A percentile compares a stretch with the other conserved stretches of the same genome.
Conservation (phyloP, 2,329 filamentous ascomycete genomes). For the Sporothrix pallida region DNA sequence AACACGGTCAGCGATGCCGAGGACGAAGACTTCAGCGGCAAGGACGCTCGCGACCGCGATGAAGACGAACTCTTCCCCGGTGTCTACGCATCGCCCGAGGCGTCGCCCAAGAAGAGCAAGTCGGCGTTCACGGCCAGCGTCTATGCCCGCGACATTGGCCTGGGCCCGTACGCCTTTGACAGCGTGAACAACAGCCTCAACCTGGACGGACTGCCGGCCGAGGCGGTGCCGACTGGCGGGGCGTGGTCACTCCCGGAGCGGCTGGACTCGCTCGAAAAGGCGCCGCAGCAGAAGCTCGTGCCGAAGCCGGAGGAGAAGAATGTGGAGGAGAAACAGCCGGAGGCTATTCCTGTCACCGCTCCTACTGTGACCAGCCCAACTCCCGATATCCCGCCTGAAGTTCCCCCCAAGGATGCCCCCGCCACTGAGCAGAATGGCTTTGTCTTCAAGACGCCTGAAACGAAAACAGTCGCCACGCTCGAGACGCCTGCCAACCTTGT, state of each 20-base stretch:
- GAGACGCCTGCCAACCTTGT: background rate
- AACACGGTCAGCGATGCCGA: background rate
- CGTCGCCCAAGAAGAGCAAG: constrained; percentile 27
- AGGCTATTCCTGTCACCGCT: background rate
- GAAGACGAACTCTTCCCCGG: constrained; percentile 10
- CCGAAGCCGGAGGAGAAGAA: background rate
- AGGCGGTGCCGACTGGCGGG: background rate
- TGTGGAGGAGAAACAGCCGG: no score
- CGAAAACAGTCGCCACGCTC: background rate
- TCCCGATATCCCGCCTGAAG: background rate
- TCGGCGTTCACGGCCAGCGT: constrained; percentile 37
- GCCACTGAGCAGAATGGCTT: no score
- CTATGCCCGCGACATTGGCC: constrained; percentile 38
- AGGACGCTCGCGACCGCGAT: background rate
- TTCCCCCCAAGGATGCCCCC: background rate
- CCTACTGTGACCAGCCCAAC: background rate
- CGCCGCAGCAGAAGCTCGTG: background rate
- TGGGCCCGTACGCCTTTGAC: constrained; percentile 37
- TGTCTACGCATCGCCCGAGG: constrained; percentile 15
- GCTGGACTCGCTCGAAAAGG: constrained; percentile 17
- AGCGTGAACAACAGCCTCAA: background rate
- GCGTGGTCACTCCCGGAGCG: constrained; percentile 25
- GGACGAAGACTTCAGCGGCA: constrained; percentile 19
- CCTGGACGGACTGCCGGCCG: background rate
- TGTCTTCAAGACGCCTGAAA: background rate